These are phyloP conservation scores for Trichoderma sp. DNA, from an alignment of 2,329 filamentous ascomycete species.

Conservation along the genomic window DNA sequence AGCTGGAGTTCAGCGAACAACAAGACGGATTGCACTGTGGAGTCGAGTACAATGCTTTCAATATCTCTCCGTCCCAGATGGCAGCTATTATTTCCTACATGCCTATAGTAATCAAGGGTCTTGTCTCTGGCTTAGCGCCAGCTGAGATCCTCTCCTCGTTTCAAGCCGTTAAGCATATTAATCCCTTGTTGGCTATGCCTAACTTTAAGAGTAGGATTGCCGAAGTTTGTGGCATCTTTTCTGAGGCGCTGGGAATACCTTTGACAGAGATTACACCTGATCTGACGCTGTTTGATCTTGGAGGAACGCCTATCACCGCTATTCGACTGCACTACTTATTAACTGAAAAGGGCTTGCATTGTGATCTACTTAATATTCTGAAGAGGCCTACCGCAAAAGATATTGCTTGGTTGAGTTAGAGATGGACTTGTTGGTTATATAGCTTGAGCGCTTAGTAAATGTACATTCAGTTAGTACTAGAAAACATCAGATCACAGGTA, in stretches of 20 bases:
- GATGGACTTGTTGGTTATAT: background rate
- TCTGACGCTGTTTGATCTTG: background rate
- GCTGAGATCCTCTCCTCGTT: background rate
- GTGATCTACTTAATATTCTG: background rate
- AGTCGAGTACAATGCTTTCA: background rate
- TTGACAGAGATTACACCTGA: background rate
- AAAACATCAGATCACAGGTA: no score
- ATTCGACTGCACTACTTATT: background rate
- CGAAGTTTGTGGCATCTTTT: background rate
- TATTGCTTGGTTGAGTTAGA: background rate
- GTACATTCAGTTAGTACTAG: no score
- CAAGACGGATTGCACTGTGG: background rate
- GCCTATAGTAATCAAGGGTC: background rate
- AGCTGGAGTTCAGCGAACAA: slow-evolving; percentile 7
- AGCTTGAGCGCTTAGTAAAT: background rate
- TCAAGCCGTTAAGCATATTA: background rate
- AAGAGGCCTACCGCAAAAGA: background rate
- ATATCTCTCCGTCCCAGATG: background rate
- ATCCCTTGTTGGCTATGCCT: background rate
- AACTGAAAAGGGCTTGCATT: background rate
- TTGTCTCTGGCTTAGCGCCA: background rate
- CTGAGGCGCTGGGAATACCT: background rate
- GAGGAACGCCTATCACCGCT: background rate
- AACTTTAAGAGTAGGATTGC: background rate
- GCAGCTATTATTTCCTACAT: background rate